These are phyloP conservation scores for Suhomyces panamericanus DNA, from an alignment of 1,139 yeast genomes.

Conservation along the genomic window DNA sequence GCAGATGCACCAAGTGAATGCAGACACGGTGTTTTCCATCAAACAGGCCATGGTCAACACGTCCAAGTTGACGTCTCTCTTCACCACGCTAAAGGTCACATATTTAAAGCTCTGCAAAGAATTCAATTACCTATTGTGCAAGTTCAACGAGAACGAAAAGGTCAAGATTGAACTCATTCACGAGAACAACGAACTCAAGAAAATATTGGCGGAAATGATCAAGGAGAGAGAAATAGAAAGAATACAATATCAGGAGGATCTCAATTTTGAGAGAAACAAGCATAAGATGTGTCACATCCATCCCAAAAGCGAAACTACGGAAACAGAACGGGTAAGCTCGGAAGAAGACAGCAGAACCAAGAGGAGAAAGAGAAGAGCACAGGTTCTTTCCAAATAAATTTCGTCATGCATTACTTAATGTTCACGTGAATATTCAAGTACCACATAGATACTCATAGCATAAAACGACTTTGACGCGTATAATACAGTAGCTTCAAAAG, in stretches of 20 bases:
- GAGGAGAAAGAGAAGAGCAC: conserved; percentile 10
- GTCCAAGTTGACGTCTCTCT: conserved; percentile 28
- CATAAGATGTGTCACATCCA: conserved; percentile 2
- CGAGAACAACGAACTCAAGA: conserved; percentile 36
- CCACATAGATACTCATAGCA: conserved; percentile 2
- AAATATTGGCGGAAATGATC: conserved; percentile 29
- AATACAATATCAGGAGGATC: conserved; percentile 10
- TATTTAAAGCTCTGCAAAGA: conserved; percentile 40
- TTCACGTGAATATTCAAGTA: background rate
- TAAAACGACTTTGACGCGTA: background rate
- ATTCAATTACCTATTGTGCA: conserved; percentile 34
- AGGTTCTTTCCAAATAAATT: background rate
- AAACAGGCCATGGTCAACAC: conserved; percentile 33
- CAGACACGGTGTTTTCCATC: conserved; percentile 26
- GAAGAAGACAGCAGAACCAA: conserved; percentile 2
- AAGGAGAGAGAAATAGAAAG: conserved; percentile 22
- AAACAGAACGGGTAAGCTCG: background rate
- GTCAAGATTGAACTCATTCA: conserved; percentile 35
- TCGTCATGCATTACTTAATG: background rate
- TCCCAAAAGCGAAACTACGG: background rate
- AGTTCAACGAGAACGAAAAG: conserved; percentile 38
- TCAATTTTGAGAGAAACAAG: conserved; percentile 19
- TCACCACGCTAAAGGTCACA: conserved; percentile 35
- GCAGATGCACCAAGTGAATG: conserved; percentile 12
- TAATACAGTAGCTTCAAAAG: no score